Evolutionary conservation across 1,284 basidiomycete genomes (phyloP).

Genomic region (Sanguinoderma infundibulare): DNA sequence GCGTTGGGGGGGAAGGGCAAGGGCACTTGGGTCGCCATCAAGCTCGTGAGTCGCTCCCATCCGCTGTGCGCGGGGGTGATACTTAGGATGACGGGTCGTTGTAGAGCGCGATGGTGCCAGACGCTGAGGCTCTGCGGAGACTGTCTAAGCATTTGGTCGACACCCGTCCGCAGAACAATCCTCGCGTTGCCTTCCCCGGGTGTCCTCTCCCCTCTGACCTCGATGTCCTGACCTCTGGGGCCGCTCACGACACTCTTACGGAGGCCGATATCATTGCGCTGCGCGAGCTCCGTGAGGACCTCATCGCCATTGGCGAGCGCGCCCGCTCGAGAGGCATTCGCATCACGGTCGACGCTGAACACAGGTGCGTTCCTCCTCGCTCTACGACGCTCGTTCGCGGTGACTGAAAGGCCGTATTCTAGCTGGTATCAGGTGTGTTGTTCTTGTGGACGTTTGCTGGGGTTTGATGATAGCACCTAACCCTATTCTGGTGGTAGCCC

Average conservation of each 20-base stretch:
- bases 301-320: slow-evolving; percentile 55
- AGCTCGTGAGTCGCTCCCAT: slow-evolving; percentile 52
- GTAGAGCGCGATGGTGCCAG: slow-evolving; percentile 66
- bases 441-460: background rate
- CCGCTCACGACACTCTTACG: slow-evolving; percentile 39
- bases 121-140: slow-evolving; percentile 56
- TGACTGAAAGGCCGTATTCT: background rate
- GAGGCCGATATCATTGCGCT: slow-evolving; percentile 65
- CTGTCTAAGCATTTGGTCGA: slow-evolving; percentile 58
- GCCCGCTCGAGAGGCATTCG: slow-evolving; percentile 66
- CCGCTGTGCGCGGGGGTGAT: background rate
- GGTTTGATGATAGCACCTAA: slow-evolving; percentile 11
- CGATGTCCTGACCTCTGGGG: slow-evolving; percentile 43
- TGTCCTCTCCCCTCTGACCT: slow-evolving; percentile 54
- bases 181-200: slow-evolving; percentile 67
- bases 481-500: slow-evolving; percentile 47
- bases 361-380: slow-evolving; percentile 49
- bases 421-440: slow-evolving; percentile 68
- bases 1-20: slow-evolving; percentile 24
- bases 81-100: background rate
- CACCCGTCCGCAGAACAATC: slow-evolving; percentile 38
- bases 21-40: slow-evolving; percentile 81
- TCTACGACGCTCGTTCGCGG: no score
- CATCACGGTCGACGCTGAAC: slow-evolving; percentile 84
- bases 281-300: slow-evolving; percentile 62